Percentiles rank a stretch among this genome's conserved stretches.
phyloP scores from a whole-genome alignment of 2,329 filamentous ascomycete genomes.

The Fulvia fulva region DNA sequence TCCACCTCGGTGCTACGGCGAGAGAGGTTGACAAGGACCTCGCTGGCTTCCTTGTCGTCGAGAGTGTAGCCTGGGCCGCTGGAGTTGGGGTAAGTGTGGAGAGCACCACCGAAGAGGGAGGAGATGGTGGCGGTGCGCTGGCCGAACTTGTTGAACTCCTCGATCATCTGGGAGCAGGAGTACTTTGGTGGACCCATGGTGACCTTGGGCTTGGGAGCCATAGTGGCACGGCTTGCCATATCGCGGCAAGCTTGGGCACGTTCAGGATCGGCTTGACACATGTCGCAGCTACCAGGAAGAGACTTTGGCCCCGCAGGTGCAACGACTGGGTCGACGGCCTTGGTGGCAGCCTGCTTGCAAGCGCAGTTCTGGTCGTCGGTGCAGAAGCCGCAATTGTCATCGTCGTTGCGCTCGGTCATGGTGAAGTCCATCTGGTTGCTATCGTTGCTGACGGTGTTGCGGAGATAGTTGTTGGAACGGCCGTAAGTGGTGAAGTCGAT shows the following conservation, averaged over 20 bases:
- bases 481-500: conserved; percentile 25
- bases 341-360: conserved; percentile 20
- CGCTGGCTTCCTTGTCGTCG: conserved; percentile 20
- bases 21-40: conserved; percentile 16
- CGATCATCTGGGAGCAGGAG: conserved; percentile 22
- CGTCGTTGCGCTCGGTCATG: conserved; percentile 11
- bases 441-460: conserved; percentile 15
- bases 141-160: conserved; percentile 22
- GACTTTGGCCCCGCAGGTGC: conserved; percentile 6
- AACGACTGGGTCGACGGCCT: conserved; percentile 9
- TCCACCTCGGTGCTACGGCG: conserved; percentile 11
- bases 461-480: conserved; percentile 7
- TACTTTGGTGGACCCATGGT: conserved; percentile 10
- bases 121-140: conserved; percentile 20
- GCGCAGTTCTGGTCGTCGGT: conserved; percentile 26
- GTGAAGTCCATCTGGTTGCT: conserved; percentile 20
- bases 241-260: conserved; percentile 26
- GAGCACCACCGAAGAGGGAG: conserved; percentile 18
- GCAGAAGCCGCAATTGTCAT: conserved; percentile 31
- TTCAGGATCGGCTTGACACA: conserved; percentile 25
- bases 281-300: conserved; percentile 29
- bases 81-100: conserved; percentile 18
- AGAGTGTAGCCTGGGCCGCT: conserved; percentile 18
- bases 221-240: conserved; percentile 16
- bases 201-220: conserved; percentile 3